Evolutionary conservation across 306 rosid species (phyloP).

Genomic region (Sesbania bispinosa): DNA sequence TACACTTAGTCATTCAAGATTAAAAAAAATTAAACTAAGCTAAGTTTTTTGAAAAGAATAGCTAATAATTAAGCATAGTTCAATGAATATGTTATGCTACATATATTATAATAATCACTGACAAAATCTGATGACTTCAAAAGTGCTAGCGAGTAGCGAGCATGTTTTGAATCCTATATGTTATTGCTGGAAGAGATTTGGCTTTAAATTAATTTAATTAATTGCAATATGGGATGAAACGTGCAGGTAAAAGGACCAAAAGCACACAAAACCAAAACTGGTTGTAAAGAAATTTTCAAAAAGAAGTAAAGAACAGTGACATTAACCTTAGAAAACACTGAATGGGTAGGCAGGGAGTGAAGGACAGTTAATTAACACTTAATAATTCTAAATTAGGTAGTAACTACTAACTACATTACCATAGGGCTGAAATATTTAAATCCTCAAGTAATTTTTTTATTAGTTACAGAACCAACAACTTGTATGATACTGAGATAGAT

Average conservation of each 20-base stretch:
- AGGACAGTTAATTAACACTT: neutral
- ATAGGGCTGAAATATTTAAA: neutral
- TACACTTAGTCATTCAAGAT: too few species aligned
- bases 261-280: constrained; percentile 20
- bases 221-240: constrained; percentile 8
- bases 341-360: constrained; percentile 17
- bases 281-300: neutral
- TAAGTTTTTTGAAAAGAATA: too few species aligned
- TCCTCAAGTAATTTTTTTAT: neutral
- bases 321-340: constrained; percentile 29
- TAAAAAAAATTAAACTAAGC: too few species aligned
- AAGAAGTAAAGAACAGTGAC: neutral
- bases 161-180: constrained; percentile 16
- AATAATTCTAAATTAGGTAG: neutral
- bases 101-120: neutral
- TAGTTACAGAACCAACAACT: neutral
- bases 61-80: too few species aligned
- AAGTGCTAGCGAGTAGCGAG: constrained; percentile 15
- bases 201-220: neutral
- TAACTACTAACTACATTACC: neutral
- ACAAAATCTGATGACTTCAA: constrained; percentile 27
- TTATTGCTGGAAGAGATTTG: constrained; percentile 13
- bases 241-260: constrained; percentile 5
- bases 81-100: too few species aligned
- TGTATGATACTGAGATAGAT: neutral